Evolutionary conservation across 129 eudicot species (phyloP), one percentile per base, ranked within the genome.

Genomic region (Kitagawia praeruptora): DNA sequence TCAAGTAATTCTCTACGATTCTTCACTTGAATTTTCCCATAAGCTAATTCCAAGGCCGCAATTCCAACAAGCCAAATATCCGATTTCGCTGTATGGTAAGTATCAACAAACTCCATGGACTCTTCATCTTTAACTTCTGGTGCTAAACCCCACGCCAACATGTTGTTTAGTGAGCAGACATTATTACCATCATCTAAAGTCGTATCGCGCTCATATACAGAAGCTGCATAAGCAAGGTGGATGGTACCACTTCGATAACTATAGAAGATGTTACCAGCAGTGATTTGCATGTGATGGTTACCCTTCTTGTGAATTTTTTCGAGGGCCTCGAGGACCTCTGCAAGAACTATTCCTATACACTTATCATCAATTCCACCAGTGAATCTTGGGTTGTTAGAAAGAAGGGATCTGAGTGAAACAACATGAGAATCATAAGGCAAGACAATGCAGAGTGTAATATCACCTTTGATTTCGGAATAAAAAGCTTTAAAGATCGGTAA

Each of bases 1-100:
- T 27, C 4, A 6, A 74, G 77, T 19, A 74, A 13, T 74, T 74
- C 77, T 5, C 1, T 41, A 1, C 61, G 58, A 46, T 5, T 28
- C 3, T 3, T 6, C 42, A 74, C 77, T 6, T 2, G 58, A 27
- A 74, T 74, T 46, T 46, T 5, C 14, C 77, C 77, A 46, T 74
- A 74, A 46, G 77, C 77, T 8, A 74, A 74, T 28, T 74, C 77
- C 40, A 74, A 74, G n/a, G 77, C 58, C n/a, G 18, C 40, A 28
- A 74, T 45, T 13, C 77, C 77, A 46, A 74, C 18, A 46, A 74
- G 77, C 77, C 77, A 74, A 25, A 74, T 74, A 6, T 70, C 75
- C 18, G 75, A 70, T 70, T 70, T 70, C 10, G 5, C 27, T 1
- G 48, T 70, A 16, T 15, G 4, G 2, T 34, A 70, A 15, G 1